A percentile compares a stretch with the other conserved stretches of the same genome.
Evolutionary conservation across 805 yeast species (phyloP).

Genomic region (Blastobotrys robertii): DNA sequence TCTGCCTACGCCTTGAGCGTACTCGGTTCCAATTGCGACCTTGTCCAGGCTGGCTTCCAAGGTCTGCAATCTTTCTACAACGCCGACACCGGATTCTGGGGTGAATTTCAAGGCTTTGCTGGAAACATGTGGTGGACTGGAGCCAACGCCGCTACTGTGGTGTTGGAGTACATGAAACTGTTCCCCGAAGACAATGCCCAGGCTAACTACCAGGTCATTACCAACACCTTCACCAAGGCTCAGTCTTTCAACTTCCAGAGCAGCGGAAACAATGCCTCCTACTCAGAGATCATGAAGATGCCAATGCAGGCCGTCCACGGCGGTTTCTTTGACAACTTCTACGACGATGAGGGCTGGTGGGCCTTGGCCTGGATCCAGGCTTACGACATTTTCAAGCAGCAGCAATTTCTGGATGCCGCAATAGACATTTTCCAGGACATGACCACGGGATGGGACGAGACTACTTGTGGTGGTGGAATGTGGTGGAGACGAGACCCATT

Average conservation of each 20-base stretch:
- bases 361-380: constrained; percentile 11
- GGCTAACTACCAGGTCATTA: not conserved
- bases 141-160: not conserved
- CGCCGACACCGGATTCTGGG: constrained; percentile 1
- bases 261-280: too few species aligned
- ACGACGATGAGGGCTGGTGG: constrained; percentile 14
- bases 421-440: constrained; percentile 6
- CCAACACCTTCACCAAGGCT: constrained; percentile 4
- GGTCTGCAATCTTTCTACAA: not conserved
- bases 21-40: too few species aligned
- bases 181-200: not conserved
- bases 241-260: not conserved
- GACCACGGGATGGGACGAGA: constrained; percentile 6
- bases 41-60: too few species aligned
- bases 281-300: not conserved
- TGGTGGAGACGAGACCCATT: constrained; percentile 6
- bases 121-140: constrained; percentile 3
- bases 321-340: constrained; percentile 8
- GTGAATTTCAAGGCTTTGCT: not conserved
- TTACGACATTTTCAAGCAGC: constrained; percentile 7
- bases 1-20: too few species aligned
- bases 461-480: constrained; percentile 9
- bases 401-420: constrained; percentile 8
- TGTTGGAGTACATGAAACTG: not conserved
- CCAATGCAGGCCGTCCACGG: constrained; percentile 6